A percentile compares a stretch with the other conserved stretches of the same genome.
phyloP scores from a whole-genome alignment of 2,329 filamentous ascomycete genomes.

The Alternaria sp. region DNA sequence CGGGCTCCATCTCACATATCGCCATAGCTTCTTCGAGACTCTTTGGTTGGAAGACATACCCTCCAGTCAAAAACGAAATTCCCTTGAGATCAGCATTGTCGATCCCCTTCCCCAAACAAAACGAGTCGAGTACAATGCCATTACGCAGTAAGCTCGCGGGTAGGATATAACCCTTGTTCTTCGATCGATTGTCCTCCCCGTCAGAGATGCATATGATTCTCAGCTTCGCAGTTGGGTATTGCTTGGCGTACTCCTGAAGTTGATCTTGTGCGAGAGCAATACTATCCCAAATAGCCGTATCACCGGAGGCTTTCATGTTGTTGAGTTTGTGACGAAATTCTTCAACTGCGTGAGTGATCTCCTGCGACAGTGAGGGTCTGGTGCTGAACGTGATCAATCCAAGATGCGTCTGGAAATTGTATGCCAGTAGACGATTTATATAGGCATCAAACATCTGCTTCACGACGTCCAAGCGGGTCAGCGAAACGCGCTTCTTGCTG shows the following conservation, averaged over 20 bases:
- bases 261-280: background rate
- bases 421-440: background rate
- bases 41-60: conserved; percentile 47
- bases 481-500: too few relatives aligned
- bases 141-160: conserved; percentile 27
- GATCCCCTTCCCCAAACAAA: conserved; percentile 37
- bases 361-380: background rate
- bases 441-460: background rate
- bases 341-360: background rate
- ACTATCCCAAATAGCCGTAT: background rate
- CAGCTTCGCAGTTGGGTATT: background rate
- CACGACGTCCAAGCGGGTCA: background rate
- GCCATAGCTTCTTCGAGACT: conserved; percentile 31
- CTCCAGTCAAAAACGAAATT: conserved; percentile 41
- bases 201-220: background rate
- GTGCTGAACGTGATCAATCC: background rate
- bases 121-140: conserved; percentile 44
- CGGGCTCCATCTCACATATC: background rate
- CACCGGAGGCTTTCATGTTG: background rate
- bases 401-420: background rate
- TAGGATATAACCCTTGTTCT: conserved; percentile 25
- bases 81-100: conserved; percentile 35
- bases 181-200: background rate
- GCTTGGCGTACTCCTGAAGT: background rate
- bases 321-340: background rate